Conservation (phyloP, 2,329 filamentous ascomycete species). For the Cordyceps javanica region DNA sequence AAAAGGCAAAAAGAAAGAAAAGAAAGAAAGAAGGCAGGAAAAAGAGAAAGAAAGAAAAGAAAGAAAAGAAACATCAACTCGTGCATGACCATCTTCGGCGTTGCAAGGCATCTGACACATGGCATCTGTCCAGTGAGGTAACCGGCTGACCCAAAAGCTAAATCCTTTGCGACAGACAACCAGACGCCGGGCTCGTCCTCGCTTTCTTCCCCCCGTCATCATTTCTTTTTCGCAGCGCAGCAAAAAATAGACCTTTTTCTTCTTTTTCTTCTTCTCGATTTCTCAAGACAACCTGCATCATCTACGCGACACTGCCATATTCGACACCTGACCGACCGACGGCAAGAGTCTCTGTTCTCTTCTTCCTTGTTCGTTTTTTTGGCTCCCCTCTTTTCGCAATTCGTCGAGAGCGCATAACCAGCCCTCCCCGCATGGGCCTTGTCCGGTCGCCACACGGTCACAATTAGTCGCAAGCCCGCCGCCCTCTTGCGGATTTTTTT, state of each 20-base stretch:
- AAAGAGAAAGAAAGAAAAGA: too few relatives aligned
- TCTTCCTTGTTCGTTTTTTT: background rate
- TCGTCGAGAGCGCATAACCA: background rate
- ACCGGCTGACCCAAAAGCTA: constrained; percentile 7
- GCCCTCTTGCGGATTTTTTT: background rate
- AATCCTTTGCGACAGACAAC: constrained; percentile 1
- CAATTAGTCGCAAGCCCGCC: background rate
- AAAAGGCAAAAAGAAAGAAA: too few relatives aligned
- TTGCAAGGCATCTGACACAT: constrained; percentile 3
- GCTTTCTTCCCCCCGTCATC: background rate
- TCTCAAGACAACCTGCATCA: background rate
- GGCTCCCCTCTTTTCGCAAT: too few relatives aligned
- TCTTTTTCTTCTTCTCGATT: too few relatives aligned
- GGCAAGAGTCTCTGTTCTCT: background rate
- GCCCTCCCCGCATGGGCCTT: background rate
- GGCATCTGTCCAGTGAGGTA: background rate
- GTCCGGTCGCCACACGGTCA: background rate
- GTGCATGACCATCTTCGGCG: background rate
- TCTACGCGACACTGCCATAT: background rate
- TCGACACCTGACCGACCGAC: background rate
- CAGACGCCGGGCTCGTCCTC: background rate
- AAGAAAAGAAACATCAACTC: background rate
- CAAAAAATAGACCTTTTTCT: background rate
- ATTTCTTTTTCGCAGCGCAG: background rate
- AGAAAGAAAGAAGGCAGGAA: background rate